phyloP scores from a whole-genome alignment of 768 basidiomycete species.

The Gelatoporia subvermispora region DNA sequence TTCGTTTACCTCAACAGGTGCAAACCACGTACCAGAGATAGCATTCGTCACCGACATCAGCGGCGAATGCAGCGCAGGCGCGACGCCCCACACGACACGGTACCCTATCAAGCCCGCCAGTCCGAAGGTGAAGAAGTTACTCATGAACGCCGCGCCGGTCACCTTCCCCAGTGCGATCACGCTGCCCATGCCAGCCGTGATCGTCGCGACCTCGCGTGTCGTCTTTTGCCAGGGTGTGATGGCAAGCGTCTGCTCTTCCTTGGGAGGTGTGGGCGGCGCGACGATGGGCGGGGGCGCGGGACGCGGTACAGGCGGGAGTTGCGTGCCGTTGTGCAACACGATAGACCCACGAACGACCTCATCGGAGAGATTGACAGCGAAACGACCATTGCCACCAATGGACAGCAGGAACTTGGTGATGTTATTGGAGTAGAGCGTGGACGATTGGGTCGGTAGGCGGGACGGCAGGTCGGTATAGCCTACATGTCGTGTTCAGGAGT shows the following conservation, averaged over 20 bases:
- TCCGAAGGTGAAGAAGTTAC: conserved; percentile 84
- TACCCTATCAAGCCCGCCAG: conserved; percentile 84
- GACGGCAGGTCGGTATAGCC: conserved; percentile 84
- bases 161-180: conserved; percentile 70
- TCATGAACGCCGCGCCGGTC: conserved; percentile 82
- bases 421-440: conserved; percentile 88
- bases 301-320: conserved; percentile 65
- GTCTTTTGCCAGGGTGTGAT: conserved; percentile 87
- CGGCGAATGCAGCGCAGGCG: conserved; percentile 84
- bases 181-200: conserved; percentile 75
- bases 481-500: conserved; percentile 22
- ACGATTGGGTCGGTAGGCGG: conserved; percentile 85
- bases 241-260: conserved; percentile 42
- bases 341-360: conserved; percentile 83
- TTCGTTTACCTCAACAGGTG: too few species aligned
- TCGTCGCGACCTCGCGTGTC: conserved; percentile 63
- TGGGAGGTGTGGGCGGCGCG: conserved; percentile 45
- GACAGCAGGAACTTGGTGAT: conserved; percentile 86
- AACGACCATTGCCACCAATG: conserved; percentile 57
- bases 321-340: conserved; percentile 61
- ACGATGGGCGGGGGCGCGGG: conserved; percentile 57
- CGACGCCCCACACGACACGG: conserved; percentile 86
- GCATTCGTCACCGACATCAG: conserved; percentile 91
- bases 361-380: conserved; percentile 66
- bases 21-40: conserved; percentile 58